Conservation (phyloP, 768 basidiomycete genomes). For the Dentipellis sp. region DNA sequence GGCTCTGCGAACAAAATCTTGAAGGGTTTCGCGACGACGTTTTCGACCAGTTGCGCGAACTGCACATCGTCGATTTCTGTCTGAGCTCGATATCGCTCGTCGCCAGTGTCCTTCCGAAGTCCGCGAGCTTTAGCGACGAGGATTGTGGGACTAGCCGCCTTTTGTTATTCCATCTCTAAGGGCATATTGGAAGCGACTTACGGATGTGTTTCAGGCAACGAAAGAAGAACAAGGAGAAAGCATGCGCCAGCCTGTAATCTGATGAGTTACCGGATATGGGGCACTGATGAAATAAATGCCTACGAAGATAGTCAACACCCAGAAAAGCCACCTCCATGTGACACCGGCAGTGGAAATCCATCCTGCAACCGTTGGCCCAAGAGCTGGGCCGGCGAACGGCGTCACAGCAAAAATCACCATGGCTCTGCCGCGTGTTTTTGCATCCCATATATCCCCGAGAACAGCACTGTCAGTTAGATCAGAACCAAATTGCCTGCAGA, state of each 20-base stretch:
- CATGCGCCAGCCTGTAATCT: slow-evolving; percentile 36
- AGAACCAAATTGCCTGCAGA: background rate
- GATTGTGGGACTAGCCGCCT: slow-evolving; percentile 54
- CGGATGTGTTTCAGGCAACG: slow-evolving; percentile 62
- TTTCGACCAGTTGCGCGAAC: slow-evolving; percentile 31
- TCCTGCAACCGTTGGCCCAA: slow-evolving; percentile 25
- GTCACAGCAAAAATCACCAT: slow-evolving; percentile 54
- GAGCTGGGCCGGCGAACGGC: slow-evolving; percentile 59
- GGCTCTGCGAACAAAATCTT: slow-evolving; percentile 56
- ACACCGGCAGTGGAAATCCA: slow-evolving; percentile 25
- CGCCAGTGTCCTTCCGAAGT: slow-evolving; percentile 38
- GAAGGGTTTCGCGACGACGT: slow-evolving; percentile 50
- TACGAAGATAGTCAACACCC: slow-evolving; percentile 50
- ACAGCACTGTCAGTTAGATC: slow-evolving; percentile 26
- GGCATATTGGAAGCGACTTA: no score
- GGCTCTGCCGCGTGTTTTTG: slow-evolving; percentile 53
- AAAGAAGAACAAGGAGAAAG: slow-evolving; percentile 38
- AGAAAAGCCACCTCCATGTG: slow-evolving; percentile 62
- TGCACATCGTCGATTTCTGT: slow-evolving; percentile 34
- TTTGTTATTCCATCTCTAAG: background rate
- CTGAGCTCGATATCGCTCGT: slow-evolving; percentile 39
- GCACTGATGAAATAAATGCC: slow-evolving; percentile 14
- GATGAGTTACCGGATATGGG: background rate
- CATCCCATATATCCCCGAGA: slow-evolving; percentile 59
- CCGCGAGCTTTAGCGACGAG: slow-evolving; percentile 39